These are phyloP conservation scores for Alternaria gaisen DNA, from an alignment of 2,329 filamentous ascomycete species.

Conservation along the genomic window DNA sequence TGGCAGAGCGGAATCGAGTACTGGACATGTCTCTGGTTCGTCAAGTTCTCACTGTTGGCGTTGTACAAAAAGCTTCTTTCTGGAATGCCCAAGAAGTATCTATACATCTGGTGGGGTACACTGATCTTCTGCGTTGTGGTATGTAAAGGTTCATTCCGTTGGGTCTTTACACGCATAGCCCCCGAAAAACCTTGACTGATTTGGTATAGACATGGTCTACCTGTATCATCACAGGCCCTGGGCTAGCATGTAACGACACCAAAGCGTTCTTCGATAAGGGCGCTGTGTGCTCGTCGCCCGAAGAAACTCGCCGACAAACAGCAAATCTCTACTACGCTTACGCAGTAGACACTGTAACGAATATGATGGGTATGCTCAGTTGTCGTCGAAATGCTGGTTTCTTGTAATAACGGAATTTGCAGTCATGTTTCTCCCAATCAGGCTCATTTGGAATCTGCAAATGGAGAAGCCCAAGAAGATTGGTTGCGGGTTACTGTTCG, in stretches of 20 bases:
- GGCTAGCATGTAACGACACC: slow-evolving; percentile 46
- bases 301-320: slow-evolving; percentile 43
- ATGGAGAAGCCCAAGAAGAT: slow-evolving; percentile 48
- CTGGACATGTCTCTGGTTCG: slow-evolving; percentile 53
- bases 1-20: slow-evolving; percentile 52
- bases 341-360: slow-evolving; percentile 48
- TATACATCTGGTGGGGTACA: slow-evolving; percentile 51
- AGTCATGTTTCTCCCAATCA: slow-evolving; percentile 53
- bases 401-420: not conserved
- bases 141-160: slow-evolving; percentile 12
- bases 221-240: slow-evolving; percentile 48
- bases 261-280: slow-evolving; percentile 37
- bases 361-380: slow-evolving; percentile 44
- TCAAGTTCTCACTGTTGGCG: slow-evolving; percentile 53
- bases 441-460: slow-evolving; percentile 49
- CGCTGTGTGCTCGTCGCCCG: slow-evolving; percentile 34
- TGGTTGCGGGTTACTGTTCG: slow-evolving; percentile 41
- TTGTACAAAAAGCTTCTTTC: slow-evolving; percentile 52
- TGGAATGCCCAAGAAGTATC: slow-evolving; percentile 42
- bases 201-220: slow-evolving; percentile 46
- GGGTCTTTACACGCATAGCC: not conserved
- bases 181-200: slow-evolving; percentile 3
- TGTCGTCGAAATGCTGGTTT: too few relatives aligned
- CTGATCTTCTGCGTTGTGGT: slow-evolving; percentile 48
- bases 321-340: slow-evolving; percentile 50